Conservation (phyloP, 495 filamentous ascomycete genomes). For the Corynascus novoguineensis region DNA sequence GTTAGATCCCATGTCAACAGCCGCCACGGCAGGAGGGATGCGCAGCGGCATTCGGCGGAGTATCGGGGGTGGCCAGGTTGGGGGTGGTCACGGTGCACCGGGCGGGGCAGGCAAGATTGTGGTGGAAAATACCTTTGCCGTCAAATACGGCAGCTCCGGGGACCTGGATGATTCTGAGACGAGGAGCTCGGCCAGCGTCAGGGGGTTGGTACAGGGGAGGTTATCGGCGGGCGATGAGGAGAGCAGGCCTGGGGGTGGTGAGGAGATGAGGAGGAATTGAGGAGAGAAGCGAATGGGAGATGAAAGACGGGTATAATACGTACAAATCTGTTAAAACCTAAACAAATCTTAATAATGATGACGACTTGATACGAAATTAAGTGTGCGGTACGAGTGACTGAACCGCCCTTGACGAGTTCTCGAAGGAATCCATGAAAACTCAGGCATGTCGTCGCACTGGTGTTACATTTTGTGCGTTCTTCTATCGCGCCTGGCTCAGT, state of each 20-base stretch:
- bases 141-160: conserved; percentile 1
- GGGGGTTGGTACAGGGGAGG: conserved; percentile 9
- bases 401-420: no score
- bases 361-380: no score
- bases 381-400: no score
- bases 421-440: no score
- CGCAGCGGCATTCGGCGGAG: background rate
- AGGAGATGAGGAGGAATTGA: background rate
- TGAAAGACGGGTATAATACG: no score
- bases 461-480: no score
- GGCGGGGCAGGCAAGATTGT: background rate
- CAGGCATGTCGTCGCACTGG: no score
- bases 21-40: background rate
- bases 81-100: background rate
- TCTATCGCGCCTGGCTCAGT: no score
- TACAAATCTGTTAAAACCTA: no score
- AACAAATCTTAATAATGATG: no score
- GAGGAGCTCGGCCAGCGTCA: conserved; percentile 16
- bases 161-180: background rate
- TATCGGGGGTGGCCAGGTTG: background rate
- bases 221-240: background rate
- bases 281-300: no score
- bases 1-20: conserved; percentile 7
- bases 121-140: background rate
- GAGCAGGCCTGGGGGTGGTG: background rate